Conservation (phyloP, 305 asterid species). For the Fraxinus greggii region DNA sequence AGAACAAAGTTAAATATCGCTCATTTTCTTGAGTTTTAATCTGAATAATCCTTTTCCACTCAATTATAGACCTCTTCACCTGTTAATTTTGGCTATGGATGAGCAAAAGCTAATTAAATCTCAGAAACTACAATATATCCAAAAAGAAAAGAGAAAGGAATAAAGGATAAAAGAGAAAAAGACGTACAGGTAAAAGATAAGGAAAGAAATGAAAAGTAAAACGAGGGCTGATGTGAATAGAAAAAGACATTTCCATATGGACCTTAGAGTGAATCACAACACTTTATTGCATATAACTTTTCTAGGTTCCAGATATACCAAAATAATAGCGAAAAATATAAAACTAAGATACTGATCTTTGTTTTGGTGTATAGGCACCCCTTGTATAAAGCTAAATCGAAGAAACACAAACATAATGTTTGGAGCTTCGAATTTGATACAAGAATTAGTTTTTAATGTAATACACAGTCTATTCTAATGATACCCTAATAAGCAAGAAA, state of each 20-base stretch:
- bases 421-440: neutral
- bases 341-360: neutral
- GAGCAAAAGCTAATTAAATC: conserved; percentile 11
- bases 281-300: conserved; percentile 37
- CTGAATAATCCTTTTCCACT: neutral
- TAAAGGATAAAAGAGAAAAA: conserved; percentile 21
- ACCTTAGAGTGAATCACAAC: conserved; percentile 32
- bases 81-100: conserved; percentile 20
- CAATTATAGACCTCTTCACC: conserved; percentile 24
- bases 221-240: neutral
- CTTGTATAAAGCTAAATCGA: neutral
- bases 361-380: neutral
- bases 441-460: neutral
- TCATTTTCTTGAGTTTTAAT: neutral
- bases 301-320: conserved; percentile 13
- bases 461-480: neutral
- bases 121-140: neutral
- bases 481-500: neutral
- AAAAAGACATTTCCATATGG: conserved; percentile 33
- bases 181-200: neutral
- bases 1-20: neutral
- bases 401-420: neutral
- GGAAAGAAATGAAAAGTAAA: neutral
- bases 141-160: neutral
- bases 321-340: conserved; percentile 5